A percentile compares a stretch with the other conserved stretches of the same genome.
Evolutionary conservation across 495 filamentous ascomycete species (phyloP).

Genomic region (Aspergillus panamensis): DNA sequence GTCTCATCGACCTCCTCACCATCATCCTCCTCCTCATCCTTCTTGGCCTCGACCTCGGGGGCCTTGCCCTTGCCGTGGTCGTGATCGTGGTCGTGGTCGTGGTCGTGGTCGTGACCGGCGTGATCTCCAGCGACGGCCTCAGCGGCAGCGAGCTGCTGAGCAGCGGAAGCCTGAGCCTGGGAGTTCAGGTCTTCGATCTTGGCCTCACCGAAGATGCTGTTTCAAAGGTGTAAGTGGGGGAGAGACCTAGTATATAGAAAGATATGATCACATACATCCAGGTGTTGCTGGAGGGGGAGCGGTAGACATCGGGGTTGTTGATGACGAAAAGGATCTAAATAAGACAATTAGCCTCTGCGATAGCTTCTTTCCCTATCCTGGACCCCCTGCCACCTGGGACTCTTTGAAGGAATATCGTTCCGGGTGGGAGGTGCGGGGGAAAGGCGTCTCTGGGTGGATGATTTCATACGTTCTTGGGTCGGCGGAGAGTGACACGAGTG

Average conservation of each 20-base stretch:
- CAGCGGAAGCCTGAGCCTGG: constrained; percentile 88
- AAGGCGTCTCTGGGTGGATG: constrained; percentile 12
- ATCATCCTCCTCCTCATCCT: constrained; percentile 89
- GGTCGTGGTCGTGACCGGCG: constrained; percentile 71
- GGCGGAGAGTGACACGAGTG: constrained; percentile 92
- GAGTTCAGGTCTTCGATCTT: constrained; percentile 99
- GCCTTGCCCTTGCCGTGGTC: constrained; percentile 68
- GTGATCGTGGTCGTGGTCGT: constrained; percentile 66
- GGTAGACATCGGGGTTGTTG: constrained; percentile 99
- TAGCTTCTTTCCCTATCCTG: background rate
- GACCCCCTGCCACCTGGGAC: background rate
- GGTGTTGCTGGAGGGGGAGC: constrained; percentile 95
- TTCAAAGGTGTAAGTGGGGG: constrained; percentile 21
- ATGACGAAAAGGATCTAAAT: constrained; percentile 95
- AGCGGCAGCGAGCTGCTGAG: constrained; percentile 80
- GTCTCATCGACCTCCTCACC: constrained; percentile 91
- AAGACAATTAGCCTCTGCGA: constrained; percentile 17
- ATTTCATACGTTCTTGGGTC: constrained; percentile 86
- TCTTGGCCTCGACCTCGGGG: constrained; percentile 68
- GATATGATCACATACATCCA: constrained; percentile 76
- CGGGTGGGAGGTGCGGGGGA: constrained; percentile 8
- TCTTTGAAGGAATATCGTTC: background rate
- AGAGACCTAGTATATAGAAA: background rate
- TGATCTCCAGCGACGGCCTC: constrained; percentile 77
- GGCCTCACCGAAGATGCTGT: constrained; percentile 97